phyloP scores from a whole-genome alignment of 1,284 basidiomycete genomes.

The Singerocomus inundabilis region DNA sequence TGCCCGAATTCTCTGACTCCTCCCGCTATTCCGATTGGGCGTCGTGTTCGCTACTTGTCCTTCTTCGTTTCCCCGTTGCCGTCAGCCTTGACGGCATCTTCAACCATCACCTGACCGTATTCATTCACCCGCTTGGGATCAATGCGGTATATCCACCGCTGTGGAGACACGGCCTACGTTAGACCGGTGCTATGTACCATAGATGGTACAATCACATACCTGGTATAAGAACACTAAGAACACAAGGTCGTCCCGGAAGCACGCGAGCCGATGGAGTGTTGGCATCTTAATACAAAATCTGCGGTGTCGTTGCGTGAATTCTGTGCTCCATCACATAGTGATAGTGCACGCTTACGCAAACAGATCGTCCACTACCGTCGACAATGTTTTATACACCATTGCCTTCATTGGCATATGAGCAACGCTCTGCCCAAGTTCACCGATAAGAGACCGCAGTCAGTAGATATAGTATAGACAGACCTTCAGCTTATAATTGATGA shows the following conservation, averaged over 20 bases:
- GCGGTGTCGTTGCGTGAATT: constrained; percentile 13
- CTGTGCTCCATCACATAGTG: constrained; percentile 15
- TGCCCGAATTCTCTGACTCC: constrained; percentile 3
- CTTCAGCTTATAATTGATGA: constrained; percentile 97
- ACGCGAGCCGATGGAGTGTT: constrained; percentile 84
- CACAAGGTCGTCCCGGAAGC: constrained; percentile 90
- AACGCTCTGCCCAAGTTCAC: constrained; percentile 57
- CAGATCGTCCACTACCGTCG: constrained; percentile 90
- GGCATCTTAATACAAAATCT: constrained; percentile 97
- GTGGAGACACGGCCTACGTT: constrained; percentile 9
- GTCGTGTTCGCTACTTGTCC: constrained; percentile 39
- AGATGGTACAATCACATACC: constrained; percentile 44
- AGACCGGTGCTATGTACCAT: constrained; percentile 11
- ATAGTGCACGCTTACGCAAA: constrained; percentile 65
- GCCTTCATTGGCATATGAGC: constrained; percentile 96
- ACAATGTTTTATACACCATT: constrained; percentile 92
- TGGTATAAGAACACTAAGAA: constrained; percentile 86
- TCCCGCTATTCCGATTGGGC: constrained; percentile 4
- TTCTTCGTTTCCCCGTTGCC: constrained; percentile 49
- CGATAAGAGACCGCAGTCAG: constrained; percentile 17
- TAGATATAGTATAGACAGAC: constrained; percentile 38
- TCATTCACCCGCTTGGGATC: constrained; percentile 95
- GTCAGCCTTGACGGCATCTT: constrained; percentile 47
- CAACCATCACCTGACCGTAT: constrained; percentile 81
- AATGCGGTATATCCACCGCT: constrained; percentile 95